Evolutionary conservation across 495 filamentous ascomycete genomes (phyloP).

Genomic region (Recurvomyces mirabilis): DNA sequence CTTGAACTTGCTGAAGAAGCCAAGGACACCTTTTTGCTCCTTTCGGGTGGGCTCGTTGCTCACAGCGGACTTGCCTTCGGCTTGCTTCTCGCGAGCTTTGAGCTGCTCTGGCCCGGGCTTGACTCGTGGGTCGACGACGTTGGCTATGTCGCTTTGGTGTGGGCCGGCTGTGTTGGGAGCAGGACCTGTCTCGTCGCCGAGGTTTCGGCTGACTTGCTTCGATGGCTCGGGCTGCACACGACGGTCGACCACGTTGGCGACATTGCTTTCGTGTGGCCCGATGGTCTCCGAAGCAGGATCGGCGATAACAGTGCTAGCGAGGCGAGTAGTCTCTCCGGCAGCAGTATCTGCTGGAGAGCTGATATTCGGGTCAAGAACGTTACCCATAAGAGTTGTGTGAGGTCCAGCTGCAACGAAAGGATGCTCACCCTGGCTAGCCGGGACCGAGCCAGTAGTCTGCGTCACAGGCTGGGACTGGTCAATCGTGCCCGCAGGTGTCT

Average conservation of each 20-base stretch:
- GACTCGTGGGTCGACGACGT: slow-evolving; percentile 24
- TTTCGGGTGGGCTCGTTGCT: not conserved
- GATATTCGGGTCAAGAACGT: too few species aligned
- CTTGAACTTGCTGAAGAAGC: slow-evolving; percentile 16
- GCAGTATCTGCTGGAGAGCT: too few species aligned
- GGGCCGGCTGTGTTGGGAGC: slow-evolving; percentile 18
- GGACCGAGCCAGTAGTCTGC: too few species aligned
- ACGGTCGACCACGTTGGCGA: slow-evolving; percentile 23
- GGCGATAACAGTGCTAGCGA: not conserved
- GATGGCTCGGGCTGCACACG: slow-evolving; percentile 22
- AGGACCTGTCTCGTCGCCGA: slow-evolving; percentile 7
- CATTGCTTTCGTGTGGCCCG: slow-evolving; percentile 22
- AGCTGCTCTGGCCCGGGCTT: slow-evolving; percentile 22
- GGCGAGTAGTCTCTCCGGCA: too few species aligned
- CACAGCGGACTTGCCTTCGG: not conserved
- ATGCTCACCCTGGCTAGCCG: too few species aligned
- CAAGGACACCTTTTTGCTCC: slow-evolving; percentile 16
- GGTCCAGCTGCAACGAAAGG: too few species aligned
- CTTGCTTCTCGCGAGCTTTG: slow-evolving; percentile 12
- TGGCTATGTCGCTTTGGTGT: slow-evolving; percentile 22
- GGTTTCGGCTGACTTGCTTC: slow-evolving; percentile 15
- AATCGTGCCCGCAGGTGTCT: too few species aligned
- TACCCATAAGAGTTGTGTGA: too few species aligned
- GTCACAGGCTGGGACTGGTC: too few species aligned
- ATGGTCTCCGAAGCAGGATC: slow-evolving; percentile 12